Evolutionary conservation across 169 alveolate genomes (phyloP).

Genomic region (Eimeria zaria): DNA sequence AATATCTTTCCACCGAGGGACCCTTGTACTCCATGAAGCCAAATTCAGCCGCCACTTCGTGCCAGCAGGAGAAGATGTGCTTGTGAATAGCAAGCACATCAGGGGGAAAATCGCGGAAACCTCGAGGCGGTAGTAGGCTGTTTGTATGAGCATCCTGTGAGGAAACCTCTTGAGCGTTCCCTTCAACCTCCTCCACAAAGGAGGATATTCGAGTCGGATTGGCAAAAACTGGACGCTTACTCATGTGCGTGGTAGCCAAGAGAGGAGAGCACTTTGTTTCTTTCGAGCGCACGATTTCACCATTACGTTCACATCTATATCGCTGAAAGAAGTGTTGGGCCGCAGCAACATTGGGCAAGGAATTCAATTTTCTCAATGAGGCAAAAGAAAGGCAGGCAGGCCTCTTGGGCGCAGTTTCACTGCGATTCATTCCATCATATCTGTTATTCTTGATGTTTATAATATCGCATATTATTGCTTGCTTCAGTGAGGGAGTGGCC

Average conservation of each 20-base stretch:
- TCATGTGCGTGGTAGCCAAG: not conserved
- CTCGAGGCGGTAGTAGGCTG: constrained; percentile 71
- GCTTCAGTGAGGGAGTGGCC: not conserved
- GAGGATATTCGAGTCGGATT: not conserved
- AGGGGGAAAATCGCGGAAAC: constrained; percentile 78
- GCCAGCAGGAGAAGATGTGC: constrained; percentile 80
- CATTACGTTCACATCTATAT: not conserved
- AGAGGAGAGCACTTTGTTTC: not conserved
- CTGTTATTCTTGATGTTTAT: not conserved
- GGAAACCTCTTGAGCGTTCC: not conserved
- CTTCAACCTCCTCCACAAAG: not conserved
- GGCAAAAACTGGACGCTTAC: not conserved
- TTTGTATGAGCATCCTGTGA: not conserved
- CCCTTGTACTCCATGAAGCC: constrained; percentile 84
- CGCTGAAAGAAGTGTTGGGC: not conserved
- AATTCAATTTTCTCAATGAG: not conserved
- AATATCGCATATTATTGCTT: not conserved
- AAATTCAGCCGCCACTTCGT: constrained; percentile 63
- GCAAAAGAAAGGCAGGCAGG: not conserved
- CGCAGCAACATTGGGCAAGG: not conserved
- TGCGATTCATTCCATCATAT: not conserved
- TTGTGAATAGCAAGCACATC: constrained; percentile 27
- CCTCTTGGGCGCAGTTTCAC: not conserved
- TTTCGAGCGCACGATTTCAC: not conserved
- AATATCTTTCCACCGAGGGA: constrained; percentile 82